Evolutionary conservation across 2,329 filamentous ascomycete species (phyloP), one percentile per base, ranked within the genome.

Genomic region (Calonectria ilicicola): DNA sequence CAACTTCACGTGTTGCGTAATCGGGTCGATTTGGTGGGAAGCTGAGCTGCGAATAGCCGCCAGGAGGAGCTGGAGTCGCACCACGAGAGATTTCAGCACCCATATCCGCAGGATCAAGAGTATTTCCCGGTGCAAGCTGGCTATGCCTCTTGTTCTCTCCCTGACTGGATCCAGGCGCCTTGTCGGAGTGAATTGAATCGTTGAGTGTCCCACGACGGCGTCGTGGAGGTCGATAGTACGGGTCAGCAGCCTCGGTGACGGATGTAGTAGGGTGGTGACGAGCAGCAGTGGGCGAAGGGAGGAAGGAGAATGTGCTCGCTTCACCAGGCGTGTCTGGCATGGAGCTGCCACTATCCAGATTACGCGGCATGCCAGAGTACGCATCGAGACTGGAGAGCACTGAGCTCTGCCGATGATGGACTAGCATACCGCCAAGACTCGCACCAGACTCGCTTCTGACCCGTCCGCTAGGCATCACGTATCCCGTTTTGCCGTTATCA

Each of bases 1-100:
- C 97, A 0, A 97, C 95, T 83, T 99, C 97, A 69, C 97, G 93
- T 1, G 96, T 97, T 2, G 96, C 93, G 81, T 98, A 98, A 81
- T 99, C 96, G 1, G 94, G 93, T 58, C 91, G 89, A 26, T 91
- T 92, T 1, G 87, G 85, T 42, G 90, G 87, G 40, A 89, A 82
- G 70, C 85, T 82, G 35, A 83, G 73, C 23, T 80, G 77, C n/a
- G 80, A 75, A 27, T 81, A 80, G 40, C 75, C 78, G 9, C 76
- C 77, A 44, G 76, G 77, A 53, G 84, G 77, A 1, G 86, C 85
- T 3, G 88, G 86, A 3, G 88, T 88, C 15, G 83, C 83, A 21
- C 85, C 86, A 23, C 85, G 83, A 2, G 85, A 83, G 23, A 85
- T 83, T 65, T 87, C 84, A 3, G 81, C 79, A 9, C 85, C 88